Percentiles rank a stretch among this genome's conserved stretches.
Conservation (phyloP, 352 stramenopile species). For the Phytophthora boehmeriae region DNA sequence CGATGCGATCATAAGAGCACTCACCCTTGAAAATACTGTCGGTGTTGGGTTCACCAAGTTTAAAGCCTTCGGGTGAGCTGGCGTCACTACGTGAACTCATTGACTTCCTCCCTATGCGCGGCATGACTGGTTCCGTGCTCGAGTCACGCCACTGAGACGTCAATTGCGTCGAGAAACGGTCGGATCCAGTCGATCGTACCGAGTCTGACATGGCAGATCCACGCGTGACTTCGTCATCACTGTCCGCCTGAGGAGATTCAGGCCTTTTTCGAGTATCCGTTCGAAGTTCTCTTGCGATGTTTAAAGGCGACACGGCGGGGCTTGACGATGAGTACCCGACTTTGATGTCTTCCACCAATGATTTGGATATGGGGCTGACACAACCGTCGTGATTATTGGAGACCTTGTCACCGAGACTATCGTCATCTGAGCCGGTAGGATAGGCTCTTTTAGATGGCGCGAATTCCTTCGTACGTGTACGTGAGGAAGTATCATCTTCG, state of each 20-base stretch:
- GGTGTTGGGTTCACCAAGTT: constrained; percentile 1
- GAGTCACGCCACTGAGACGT: constrained; percentile 8
- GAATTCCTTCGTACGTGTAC: background rate
- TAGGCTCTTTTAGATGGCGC: background rate
- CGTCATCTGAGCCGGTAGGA: constrained; percentile 6
- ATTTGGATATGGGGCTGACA: background rate
- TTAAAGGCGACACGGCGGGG: background rate
- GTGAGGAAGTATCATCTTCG: background rate
- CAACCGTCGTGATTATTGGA: constrained; percentile 8
- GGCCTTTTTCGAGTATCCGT: background rate
- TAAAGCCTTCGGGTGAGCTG: constrained; percentile 5
- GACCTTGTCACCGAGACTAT: background rate
- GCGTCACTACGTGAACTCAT: constrained; percentile 5
- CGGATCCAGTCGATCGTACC: constrained; percentile 13
- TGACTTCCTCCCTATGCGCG: constrained; percentile 3
- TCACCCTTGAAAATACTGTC: constrained; percentile 39
- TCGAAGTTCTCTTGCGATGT: constrained; percentile 8
- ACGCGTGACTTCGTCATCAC: constrained; percentile 1
- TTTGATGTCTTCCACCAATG: constrained; percentile 1
- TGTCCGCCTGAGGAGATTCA: constrained; percentile 3
- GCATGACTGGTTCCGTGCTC: constrained; percentile 8
- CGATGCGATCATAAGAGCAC: constrained; percentile 5
- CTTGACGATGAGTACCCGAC: background rate
- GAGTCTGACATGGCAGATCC: constrained; percentile 8
- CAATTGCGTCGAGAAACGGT: constrained; percentile 14